These are phyloP conservation scores for Stevia rebaudiana DNA, from an alignment of 140 eudicot species.

Conservation along the genomic window DNA sequence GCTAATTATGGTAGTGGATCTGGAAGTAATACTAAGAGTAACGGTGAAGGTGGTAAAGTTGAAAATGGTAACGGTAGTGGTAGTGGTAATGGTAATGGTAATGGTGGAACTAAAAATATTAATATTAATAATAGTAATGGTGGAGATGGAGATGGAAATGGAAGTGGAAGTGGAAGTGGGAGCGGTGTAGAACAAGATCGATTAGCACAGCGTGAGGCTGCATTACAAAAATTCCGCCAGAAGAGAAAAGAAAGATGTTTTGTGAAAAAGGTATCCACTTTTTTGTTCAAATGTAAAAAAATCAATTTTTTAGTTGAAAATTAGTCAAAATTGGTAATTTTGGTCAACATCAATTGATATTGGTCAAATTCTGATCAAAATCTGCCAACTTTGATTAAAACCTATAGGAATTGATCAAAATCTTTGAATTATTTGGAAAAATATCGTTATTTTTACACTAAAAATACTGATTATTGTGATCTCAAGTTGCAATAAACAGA, in stretches of 20 bases:
- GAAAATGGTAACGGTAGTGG: constrained; percentile 38
- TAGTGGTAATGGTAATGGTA: constrained; percentile 38
- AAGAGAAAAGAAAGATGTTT: constrained; percentile 78
- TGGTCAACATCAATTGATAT: too few relatives aligned
- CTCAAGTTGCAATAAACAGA: background rate
- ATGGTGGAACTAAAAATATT: constrained; percentile 29
- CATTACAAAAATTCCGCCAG: constrained; percentile 55
- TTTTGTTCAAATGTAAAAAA: background rate
- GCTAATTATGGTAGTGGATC: constrained; percentile 64
- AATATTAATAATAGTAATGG: constrained; percentile 35
- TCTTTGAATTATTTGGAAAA: too few relatives aligned
- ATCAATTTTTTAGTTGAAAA: too few relatives aligned
- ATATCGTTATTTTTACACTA: too few relatives aligned
- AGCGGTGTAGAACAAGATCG: constrained; percentile 49
- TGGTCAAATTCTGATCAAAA: too few relatives aligned
- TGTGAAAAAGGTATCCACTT: constrained; percentile 51
- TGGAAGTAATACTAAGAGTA: constrained; percentile 65
- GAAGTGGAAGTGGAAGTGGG: constrained; percentile 42
- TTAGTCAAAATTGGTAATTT: too few relatives aligned
- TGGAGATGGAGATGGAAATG: constrained; percentile 33
- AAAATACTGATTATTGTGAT: background rate
- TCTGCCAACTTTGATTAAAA: too few relatives aligned
- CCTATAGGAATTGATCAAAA: too few relatives aligned
- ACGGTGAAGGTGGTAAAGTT: constrained; percentile 34
- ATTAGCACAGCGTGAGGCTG: constrained; percentile 47